These are phyloP conservation scores for Plasmodium vivax DNA, from an alignment of 169 alveolate species.

Conservation along the genomic window DNA sequence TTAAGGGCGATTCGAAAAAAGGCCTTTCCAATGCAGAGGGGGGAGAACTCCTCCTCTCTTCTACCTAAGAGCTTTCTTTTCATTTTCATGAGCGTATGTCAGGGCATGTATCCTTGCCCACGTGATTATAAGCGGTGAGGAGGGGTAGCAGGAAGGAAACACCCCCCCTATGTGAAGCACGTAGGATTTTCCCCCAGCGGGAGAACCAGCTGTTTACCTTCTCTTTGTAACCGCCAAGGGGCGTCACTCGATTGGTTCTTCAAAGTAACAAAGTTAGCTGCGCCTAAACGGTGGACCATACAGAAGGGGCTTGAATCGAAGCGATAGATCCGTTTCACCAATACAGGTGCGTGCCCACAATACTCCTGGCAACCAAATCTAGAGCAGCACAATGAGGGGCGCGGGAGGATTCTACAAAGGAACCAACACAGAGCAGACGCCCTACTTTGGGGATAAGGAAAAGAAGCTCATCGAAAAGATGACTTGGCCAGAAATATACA, in stretches of 20 bases:
- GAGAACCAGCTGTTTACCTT: neutral
- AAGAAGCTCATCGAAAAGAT: constrained; percentile 82
- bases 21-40: neutral
- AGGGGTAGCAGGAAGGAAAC: neutral
- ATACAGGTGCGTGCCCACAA: neutral
- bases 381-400: neutral
- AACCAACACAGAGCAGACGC: constrained; percentile 80
- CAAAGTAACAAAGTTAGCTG: neutral
- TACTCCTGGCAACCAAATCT: neutral
- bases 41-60: neutral
- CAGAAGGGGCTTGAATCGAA: neutral
- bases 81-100: neutral
- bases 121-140: neutral
- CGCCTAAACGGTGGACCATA: neutral
- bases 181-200: neutral
- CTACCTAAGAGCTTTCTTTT: neutral
- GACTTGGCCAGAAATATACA: constrained; percentile 82
- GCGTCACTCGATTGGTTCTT: neutral
- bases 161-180: neutral
- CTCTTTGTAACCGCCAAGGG: neutral
- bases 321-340: neutral
- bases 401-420: constrained; percentile 73
- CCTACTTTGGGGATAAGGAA: constrained; percentile 84
- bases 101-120: neutral
- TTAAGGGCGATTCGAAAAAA: neutral